Conservation (phyloP, 495 filamentous ascomycete genomes). For the Staphylotrichum longicolle region DNA sequence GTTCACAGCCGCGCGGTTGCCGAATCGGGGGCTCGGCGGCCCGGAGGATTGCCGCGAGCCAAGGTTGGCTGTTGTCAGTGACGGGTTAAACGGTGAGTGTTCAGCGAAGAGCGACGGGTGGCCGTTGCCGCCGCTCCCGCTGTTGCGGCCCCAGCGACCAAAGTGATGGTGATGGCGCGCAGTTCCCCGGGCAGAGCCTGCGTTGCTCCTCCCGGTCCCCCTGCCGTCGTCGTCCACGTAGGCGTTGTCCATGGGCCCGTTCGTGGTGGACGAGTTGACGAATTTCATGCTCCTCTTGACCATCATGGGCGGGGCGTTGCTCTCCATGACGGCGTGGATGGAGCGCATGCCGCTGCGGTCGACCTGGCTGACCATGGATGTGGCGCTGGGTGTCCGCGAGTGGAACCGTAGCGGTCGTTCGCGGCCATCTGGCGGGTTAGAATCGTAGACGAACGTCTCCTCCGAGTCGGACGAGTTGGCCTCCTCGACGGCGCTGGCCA, state of each 20-base stretch:
- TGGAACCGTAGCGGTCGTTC: slow-evolving; percentile 82
- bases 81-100: slow-evolving; percentile 63
- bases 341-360: slow-evolving; percentile 65
- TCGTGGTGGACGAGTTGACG: slow-evolving; percentile 72
- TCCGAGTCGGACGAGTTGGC: slow-evolving; percentile 92
- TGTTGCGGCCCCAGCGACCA: slow-evolving; percentile 63
- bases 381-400: slow-evolving; percentile 91
- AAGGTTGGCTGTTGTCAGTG: slow-evolving; percentile 37
- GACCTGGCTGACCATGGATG: slow-evolving; percentile 80
- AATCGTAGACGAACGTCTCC: slow-evolving; percentile 98
- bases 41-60: slow-evolving; percentile 59
- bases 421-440: slow-evolving; percentile 83
- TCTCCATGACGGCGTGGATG: slow-evolving; percentile 59
- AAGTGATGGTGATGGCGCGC: slow-evolving; percentile 70
- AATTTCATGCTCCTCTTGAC: slow-evolving; percentile 98
- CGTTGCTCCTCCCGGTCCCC: slow-evolving; percentile 56
- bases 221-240: slow-evolving; percentile 61
- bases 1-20: slow-evolving; percentile 28
- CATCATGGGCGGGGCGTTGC: slow-evolving; percentile 61
- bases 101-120: slow-evolving; percentile 73
- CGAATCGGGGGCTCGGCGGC: slow-evolving; percentile 53
- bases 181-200: slow-evolving; percentile 62
- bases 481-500: slow-evolving; percentile 88
- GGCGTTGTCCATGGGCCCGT: slow-evolving; percentile 55
- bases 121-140: slow-evolving; percentile 51